These are phyloP conservation scores for Aegilops umbellulata DNA, from an alignment of 176 grass and related monocot species.

Conservation along the genomic window DNA sequence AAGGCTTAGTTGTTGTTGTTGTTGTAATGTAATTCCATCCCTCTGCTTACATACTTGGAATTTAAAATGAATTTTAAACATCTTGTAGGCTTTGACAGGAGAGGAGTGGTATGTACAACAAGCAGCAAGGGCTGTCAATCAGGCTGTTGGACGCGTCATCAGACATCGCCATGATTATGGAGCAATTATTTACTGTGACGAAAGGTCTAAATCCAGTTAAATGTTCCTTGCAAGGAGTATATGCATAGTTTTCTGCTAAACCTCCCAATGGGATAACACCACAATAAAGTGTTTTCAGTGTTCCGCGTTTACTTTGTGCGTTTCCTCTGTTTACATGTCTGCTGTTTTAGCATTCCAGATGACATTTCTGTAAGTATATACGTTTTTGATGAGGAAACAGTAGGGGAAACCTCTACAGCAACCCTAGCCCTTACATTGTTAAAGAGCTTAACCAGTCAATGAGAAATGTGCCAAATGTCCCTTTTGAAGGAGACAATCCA, in stretches of 20 bases:
- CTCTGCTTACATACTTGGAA: neutral
- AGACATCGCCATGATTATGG: slow-evolving; percentile 93
- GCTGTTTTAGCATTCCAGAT: neutral
- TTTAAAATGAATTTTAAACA: slow-evolving; percentile 19
- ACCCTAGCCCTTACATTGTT: neutral
- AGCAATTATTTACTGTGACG: slow-evolving; percentile 96
- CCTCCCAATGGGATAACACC: slow-evolving; percentile 16
- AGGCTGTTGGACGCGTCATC: slow-evolving; percentile 92
- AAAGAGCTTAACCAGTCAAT: neutral
- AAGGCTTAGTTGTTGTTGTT: no score
- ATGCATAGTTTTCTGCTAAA: slow-evolving; percentile 28
- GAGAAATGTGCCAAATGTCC: neutral
- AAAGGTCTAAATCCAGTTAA: slow-evolving; percentile 63
- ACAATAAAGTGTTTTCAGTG: neutral
- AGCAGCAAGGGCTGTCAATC: slow-evolving; percentile 96
- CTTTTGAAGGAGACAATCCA: neutral
- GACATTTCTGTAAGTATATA: neutral
- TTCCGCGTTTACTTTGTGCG: neutral
- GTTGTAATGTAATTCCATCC: neutral
- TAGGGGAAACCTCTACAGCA: neutral
- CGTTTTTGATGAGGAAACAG: neutral
- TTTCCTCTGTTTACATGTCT: slow-evolving; percentile 10
- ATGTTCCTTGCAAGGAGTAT: slow-evolving; percentile 3
- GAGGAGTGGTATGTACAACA: slow-evolving; percentile 96
- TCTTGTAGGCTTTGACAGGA: slow-evolving; percentile 72